Evolutionary conservation across 768 basidiomycete species (phyloP).

Genomic region (Boletellus sp.): DNA sequence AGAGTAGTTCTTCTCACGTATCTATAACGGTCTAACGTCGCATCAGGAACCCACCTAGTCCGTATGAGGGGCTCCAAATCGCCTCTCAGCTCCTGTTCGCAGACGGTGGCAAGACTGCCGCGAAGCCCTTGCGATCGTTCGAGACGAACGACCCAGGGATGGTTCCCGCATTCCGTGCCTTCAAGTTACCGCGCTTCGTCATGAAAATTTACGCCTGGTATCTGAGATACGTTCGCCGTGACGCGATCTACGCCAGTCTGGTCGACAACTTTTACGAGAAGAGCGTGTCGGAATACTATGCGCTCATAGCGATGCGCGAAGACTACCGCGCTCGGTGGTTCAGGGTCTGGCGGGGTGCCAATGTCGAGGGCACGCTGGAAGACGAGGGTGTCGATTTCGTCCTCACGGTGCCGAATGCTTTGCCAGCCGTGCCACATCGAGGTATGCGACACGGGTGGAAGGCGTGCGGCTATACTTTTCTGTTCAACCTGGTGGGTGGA

Average conservation of each 20-base stretch:
- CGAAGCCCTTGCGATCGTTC: constrained; percentile 33
- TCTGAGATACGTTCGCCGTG: constrained; percentile 47
- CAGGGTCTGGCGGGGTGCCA: constrained; percentile 28
- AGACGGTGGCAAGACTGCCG: constrained; percentile 43
- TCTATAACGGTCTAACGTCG: constrained; percentile 4
- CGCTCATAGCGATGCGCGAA: constrained; percentile 44
- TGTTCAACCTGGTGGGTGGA: constrained; percentile 60
- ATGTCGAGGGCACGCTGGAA: constrained; percentile 24
- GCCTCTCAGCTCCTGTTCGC: constrained; percentile 51
- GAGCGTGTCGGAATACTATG: constrained; percentile 47
- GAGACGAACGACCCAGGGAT: constrained; percentile 52
- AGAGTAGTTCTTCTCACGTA: constrained; percentile 4
- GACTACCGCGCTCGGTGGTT: constrained; percentile 41
- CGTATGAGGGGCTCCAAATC: constrained; percentile 49
- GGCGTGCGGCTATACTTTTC: constrained; percentile 59
- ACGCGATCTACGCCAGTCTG: constrained; percentile 51
- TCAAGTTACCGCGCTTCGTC: constrained; percentile 46
- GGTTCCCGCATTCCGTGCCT: constrained; percentile 34
- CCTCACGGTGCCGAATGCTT: constrained; percentile 57
- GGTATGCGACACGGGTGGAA: constrained; percentile 52
- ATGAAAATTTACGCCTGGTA: constrained; percentile 50
- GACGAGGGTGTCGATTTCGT: constrained; percentile 57
- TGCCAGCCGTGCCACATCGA: constrained; percentile 55
- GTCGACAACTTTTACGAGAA: constrained; percentile 49
- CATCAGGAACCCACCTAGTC: constrained; percentile 37